Evolutionary conservation across 2,329 filamentous ascomycete genomes (phyloP), one percentile per base, ranked within the genome.

Genomic region (Aspergillus fijiensis): DNA sequence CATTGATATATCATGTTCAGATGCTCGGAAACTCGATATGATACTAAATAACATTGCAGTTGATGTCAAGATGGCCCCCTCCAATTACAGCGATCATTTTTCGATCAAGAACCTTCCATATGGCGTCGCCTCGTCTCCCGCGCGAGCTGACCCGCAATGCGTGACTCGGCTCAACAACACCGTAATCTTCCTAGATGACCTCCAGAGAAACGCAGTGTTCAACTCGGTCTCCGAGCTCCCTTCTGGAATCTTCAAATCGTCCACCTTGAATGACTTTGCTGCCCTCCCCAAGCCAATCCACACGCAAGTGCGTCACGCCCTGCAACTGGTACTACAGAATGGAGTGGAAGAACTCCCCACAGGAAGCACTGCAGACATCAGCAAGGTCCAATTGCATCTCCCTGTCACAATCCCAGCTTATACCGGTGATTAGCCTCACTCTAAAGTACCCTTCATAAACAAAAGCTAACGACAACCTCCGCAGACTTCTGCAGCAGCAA

Each of bases 381-480:
- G 72, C 45, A 69, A 76, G 33, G 79, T 82, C 19, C 72, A 72
- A 4, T 71, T 85, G 64, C 82, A 87, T 66, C 67, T 88, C 0
- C 87, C 86, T 0, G 72, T 89, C 42, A 70, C 75, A 3, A 80
- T 86, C 19, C 77, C 78, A 4, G 85, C 84, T 39, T 88, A 86
- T 66, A 83, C 78, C 49, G 86, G 68, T 70, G 87, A 69, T 86
- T 85, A 70, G 84, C 80, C 2, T 84, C 81, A 58, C 83, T 80
- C 0, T 73, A 79, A 9, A 79, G 84, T 49, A 84, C 86, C 61
- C 25, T 2, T 14, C 51, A 86, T 86, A 50, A 82, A 80, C 19
- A 16, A 77, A 74, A 29, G 71, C 71, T 27, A 66, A 19, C 70
- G 9, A 48, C 12, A 11, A 45, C 5, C 16, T 9, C 27, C 27